These are phyloP conservation scores for Chlorella vulgaris DNA, from an alignment of 139 green algal species.

Conservation along the genomic window DNA sequence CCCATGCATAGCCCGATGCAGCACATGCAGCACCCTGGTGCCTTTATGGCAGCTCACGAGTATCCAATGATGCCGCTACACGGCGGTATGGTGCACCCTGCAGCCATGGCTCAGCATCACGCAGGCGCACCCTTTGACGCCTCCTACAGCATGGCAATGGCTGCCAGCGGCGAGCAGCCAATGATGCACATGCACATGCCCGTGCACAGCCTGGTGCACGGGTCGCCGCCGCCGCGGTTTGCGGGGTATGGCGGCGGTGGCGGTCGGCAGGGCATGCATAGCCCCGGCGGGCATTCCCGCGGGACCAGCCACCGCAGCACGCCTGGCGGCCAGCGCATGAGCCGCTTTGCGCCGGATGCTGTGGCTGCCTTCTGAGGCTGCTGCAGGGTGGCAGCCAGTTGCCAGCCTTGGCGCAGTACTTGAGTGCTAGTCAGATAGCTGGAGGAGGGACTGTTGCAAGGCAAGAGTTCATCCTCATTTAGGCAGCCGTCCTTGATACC, in stretches of 20 bases:
- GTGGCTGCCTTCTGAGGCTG: slow-evolving; percentile 17
- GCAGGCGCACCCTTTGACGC: background rate
- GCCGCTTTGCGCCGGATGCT: slow-evolving; percentile 12
- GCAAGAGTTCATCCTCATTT: too few relatives aligned
- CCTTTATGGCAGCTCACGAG: background rate
- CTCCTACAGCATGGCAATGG: background rate
- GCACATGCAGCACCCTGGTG: background rate
- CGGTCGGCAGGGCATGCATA: too few relatives aligned
- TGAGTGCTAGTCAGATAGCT: too few relatives aligned
- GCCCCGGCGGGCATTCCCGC: background rate
- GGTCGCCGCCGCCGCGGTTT: background rate
- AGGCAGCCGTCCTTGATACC: too few relatives aligned
- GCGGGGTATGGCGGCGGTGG: too few relatives aligned
- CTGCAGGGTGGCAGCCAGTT: background rate
- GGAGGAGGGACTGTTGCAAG: too few relatives aligned
- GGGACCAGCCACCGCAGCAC: background rate
- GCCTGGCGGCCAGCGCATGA: slow-evolving; percentile 14
- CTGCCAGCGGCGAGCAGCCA: background rate
- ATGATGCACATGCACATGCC: background rate
- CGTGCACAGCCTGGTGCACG: background rate
- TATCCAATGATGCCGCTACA: background rate
- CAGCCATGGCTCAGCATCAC: background rate
- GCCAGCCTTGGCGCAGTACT: too few relatives aligned
- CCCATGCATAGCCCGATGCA: slow-evolving; percentile 8
- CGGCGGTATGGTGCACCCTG: background rate